Base-by-base conservation (phyloP, 139 green algal species). In the Micractinium conductrix region DNA sequence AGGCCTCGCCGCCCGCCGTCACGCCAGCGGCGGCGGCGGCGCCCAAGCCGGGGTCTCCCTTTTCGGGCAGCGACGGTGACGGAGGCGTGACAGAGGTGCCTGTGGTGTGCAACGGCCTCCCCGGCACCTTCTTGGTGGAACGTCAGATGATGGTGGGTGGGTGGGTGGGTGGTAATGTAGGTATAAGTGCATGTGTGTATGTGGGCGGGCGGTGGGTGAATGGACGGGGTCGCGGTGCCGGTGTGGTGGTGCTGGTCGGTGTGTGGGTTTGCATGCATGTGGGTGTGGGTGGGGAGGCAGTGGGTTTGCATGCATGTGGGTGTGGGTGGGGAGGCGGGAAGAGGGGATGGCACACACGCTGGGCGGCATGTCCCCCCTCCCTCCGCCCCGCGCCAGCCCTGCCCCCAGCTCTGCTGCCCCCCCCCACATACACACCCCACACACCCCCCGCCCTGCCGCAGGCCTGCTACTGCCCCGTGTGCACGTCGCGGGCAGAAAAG, bases 381-480 rank as follows among this genome's bases (percentile, higher is more conserved):
- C 48, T 58, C 14, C 12, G 10, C 12, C 48, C 48, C 14, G 12
- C 48, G 12, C 48, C 48, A 58, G 12, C 48, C 48, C 10, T 28
- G 19, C 53, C 53, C 53, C 10, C 10, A 2, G 53, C 53, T 62
- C 19, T 62, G 53, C 8, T 62, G 53, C 53, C 7, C 26, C 6
- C 53, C 6, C 53, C n/a, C n/a, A n/a, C n/a, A n/a, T n/a, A n/a
- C n/a, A n/a, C n/a, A n/a, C n/a, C n/a, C n/a, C n/a, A n/a, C 10
- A 62, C 8, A 24, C 53, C 53, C 26, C 19, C 53, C 53, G 24
- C 19, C 53, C 53, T 62, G 53, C 53, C 48, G 48, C 81, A 86
- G 81, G 70, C 44, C 17, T 91, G 89, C 78, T 48, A 62, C 38
- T 91, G 84, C 69, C 24, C 65, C 22, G 14, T 68, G 19, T 91